Evolutionary conservation across 2,329 filamentous ascomycete species (phyloP).

Genomic region (Endoconidiophora polonica): DNA sequence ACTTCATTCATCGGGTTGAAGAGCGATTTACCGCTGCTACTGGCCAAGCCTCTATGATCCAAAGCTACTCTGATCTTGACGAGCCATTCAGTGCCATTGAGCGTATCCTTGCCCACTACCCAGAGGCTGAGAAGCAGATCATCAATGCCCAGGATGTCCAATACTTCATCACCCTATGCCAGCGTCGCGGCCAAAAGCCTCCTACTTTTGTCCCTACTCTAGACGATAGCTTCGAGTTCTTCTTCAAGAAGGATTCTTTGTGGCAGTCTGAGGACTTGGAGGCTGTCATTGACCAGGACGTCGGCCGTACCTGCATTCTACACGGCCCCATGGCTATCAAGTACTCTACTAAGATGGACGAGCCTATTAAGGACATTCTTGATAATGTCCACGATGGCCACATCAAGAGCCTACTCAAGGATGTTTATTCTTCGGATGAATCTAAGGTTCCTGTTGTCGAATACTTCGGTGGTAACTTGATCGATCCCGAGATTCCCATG

Average conservation of each 20-base stretch:
- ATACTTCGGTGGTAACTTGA: constrained; percentile 84
- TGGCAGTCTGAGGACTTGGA: constrained; percentile 98
- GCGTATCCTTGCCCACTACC: constrained; percentile 65
- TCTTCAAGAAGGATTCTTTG: constrained; percentile 99
- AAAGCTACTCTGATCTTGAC: constrained; percentile 77
- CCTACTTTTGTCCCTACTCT: constrained; percentile 91
- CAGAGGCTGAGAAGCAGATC: constrained; percentile 73
- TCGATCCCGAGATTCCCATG: constrained; percentile 51
- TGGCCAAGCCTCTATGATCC: constrained; percentile 64
- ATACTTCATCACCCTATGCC: constrained; percentile 85
- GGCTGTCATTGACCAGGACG: constrained; percentile 88
- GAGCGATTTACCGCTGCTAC: constrained; percentile 72
- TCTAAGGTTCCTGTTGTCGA: constrained; percentile 68
- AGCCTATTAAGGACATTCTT: constrained; percentile 88
- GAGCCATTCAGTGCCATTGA: constrained; percentile 66
- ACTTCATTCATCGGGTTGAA: constrained; percentile 93
- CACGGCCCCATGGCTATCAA: constrained; percentile 87
- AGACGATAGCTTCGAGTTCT: constrained; percentile 96
- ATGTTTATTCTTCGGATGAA: constrained; percentile 62
- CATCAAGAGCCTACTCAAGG: constrained; percentile 60
- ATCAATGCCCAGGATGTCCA: constrained; percentile 98
- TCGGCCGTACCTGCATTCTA: constrained; percentile 87
- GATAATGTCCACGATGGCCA: constrained; percentile 81
- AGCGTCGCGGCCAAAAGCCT: constrained; percentile 85
- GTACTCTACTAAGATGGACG: constrained; percentile 77